These are phyloP conservation scores for Aspergillus sergii DNA, from an alignment of 2,329 filamentous ascomycete species.

Conservation along the genomic window DNA sequence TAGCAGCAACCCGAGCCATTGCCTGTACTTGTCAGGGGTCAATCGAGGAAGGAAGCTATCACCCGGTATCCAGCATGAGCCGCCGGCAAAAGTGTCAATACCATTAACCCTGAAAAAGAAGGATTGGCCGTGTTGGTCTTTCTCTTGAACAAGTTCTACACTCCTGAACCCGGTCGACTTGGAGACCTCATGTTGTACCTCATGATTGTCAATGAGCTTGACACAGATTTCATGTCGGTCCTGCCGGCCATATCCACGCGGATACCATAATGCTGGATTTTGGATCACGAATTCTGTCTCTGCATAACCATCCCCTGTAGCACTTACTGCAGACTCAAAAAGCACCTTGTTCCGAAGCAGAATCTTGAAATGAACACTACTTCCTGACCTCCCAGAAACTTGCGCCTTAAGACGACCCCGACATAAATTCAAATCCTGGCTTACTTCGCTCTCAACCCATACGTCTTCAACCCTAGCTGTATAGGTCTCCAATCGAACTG, in stretches of 20 bases:
- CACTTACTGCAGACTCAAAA: background rate
- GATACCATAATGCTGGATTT: constrained; percentile 59
- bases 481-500: constrained; percentile 66
- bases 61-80: constrained; percentile 67
- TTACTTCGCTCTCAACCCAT: constrained; percentile 42
- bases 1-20: constrained; percentile 62
- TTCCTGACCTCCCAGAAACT: background rate
- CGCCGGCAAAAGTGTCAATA: constrained; percentile 64
- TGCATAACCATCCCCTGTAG: constrained; percentile 33
- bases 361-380: background rate
- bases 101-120: constrained; percentile 68
- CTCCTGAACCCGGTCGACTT: constrained; percentile 59
- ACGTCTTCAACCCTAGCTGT: constrained; percentile 60
- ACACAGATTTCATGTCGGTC: constrained; percentile 56
- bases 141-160: constrained; percentile 43
- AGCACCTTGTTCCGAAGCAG: background rate
- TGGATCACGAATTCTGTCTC: constrained; percentile 37
- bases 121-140: constrained; percentile 57
- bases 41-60: constrained; percentile 62
- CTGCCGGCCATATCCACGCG: constrained; percentile 60
- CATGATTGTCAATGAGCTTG: constrained; percentile 41
- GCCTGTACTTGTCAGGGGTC: constrained; percentile 54
- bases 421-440: constrained; percentile 44
- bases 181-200: constrained; percentile 21
- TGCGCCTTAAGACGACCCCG: constrained; percentile 32